Evolutionary conservation across 441 rosid genomes (phyloP).

Genomic region (Pelargonium fulgidum): DNA sequence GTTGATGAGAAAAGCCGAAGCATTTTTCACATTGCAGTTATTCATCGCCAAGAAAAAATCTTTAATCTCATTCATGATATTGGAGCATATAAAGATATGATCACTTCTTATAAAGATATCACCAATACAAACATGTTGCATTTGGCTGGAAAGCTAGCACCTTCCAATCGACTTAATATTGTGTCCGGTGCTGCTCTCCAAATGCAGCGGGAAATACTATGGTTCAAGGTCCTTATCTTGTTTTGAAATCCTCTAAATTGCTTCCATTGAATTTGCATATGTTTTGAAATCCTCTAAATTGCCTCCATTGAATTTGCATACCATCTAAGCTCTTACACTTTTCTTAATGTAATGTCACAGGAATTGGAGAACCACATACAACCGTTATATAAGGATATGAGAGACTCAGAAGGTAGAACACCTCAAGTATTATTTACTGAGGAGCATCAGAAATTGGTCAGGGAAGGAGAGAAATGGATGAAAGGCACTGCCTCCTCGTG

Average conservation of each 20-base stretch:
- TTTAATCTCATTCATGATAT: slow-evolving; percentile 17
- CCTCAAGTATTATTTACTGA: slow-evolving; percentile 7
- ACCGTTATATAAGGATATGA: slow-evolving; percentile 11
- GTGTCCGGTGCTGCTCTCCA: not conserved
- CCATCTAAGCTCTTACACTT: not conserved
- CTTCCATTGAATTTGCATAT: too few species aligned
- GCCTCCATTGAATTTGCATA: not conserved
- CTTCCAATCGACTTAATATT: not conserved
- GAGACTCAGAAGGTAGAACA: slow-evolving; percentile 2
- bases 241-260: not conserved
- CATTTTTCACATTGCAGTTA: slow-evolving; percentile 14
- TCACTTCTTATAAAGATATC: not conserved
- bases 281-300: not conserved
- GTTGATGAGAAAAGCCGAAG: not conserved
- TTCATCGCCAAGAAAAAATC: slow-evolving; percentile 13
- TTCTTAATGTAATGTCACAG: not conserved
- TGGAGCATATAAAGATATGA: not conserved
- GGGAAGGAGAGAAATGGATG: slow-evolving; percentile 19
- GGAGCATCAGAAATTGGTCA: slow-evolving; percentile 11
- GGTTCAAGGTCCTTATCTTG: slow-evolving; percentile 12
- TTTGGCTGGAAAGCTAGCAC: slow-evolving; percentile 11
- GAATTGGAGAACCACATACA: not conserved
- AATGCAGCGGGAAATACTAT: not conserved
- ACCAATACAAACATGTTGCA: slow-evolving; percentile 2
- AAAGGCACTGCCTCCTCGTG: slow-evolving; percentile 16